Evolutionary conservation across 2,329 filamentous ascomycete species (phyloP).

Genomic region (Colletotrichum chrysophilum): DNA sequence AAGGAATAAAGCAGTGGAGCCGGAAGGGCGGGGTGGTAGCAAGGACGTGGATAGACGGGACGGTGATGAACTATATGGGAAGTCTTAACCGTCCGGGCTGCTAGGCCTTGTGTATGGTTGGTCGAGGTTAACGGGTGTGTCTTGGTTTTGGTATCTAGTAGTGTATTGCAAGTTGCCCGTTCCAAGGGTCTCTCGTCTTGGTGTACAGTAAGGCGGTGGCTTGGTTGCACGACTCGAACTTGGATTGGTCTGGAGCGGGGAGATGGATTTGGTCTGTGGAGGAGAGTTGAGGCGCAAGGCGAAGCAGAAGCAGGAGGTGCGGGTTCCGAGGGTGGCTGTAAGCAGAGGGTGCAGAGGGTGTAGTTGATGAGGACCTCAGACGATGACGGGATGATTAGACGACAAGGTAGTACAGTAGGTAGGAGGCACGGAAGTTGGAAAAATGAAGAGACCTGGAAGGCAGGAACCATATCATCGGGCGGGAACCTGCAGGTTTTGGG

Average conservation of each 20-base stretch:
- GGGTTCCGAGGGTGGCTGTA: neutral
- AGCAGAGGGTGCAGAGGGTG: neutral
- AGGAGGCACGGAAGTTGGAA: neutral
- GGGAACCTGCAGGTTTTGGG: constrained; percentile 20
- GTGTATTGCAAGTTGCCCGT: neutral
- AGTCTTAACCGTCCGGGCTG: neutral
- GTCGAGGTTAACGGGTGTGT: neutral
- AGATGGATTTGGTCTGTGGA: neutral
- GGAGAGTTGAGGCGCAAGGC: constrained; percentile 2
- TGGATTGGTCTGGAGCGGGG: neutral
- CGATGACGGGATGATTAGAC: neutral
- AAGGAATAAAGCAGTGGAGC: constrained; percentile 11
- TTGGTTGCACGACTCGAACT: neutral
- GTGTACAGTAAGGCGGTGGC: constrained; percentile 14
- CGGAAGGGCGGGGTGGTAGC: neutral
- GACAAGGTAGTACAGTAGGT: neutral
- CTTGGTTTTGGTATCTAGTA: neutral
- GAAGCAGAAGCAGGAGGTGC: neutral
- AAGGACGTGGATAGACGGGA: constrained; percentile 8
- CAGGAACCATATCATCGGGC: neutral
- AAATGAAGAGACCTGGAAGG: neutral
- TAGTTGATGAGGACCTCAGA: neutral
- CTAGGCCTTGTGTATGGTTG: neutral
- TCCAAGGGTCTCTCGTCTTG: constrained; percentile 4
- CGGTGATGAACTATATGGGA: constrained; percentile 13